Percentiles rank a stretch among this genome's conserved stretches.
Evolutionary conservation across 495 filamentous ascomycete genomes (phyloP).

Genomic region (Tuber indicum): DNA sequence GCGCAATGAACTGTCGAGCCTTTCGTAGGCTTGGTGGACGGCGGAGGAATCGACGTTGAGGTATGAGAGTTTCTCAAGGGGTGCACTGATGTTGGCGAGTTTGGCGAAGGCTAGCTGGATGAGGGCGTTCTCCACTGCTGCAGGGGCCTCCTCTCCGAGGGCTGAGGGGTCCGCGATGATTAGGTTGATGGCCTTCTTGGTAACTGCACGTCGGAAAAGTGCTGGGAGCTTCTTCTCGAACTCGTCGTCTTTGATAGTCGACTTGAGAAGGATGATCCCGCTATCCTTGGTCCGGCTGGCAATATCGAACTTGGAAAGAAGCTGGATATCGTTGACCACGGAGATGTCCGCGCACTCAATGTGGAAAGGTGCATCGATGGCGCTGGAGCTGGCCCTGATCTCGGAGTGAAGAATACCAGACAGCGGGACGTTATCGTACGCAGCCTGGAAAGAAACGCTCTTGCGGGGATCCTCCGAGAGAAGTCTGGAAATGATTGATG

Average conservation of each 20-base stretch:
- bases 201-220: slow-evolving; percentile 59
- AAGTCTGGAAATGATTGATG: slow-evolving; percentile 61
- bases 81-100: slow-evolving; percentile 47
- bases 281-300: slow-evolving; percentile 62
- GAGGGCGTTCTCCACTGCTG: slow-evolving; percentile 56
- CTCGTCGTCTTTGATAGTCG: slow-evolving; percentile 76
- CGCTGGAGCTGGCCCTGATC: slow-evolving; percentile 72
- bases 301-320: slow-evolving; percentile 69
- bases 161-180: slow-evolving; percentile 63
- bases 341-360: slow-evolving; percentile 70
- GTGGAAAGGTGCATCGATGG: slow-evolving; percentile 74
- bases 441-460: slow-evolving; percentile 69
- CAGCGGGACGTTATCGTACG: slow-evolving; percentile 77
- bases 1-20: slow-evolving; percentile 63
- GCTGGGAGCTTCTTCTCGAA: slow-evolving; percentile 78
- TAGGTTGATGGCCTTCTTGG: slow-evolving; percentile 60
- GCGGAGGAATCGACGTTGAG: slow-evolving; percentile 32
- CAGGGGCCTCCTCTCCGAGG: slow-evolving; percentile 45
- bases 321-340: slow-evolving; percentile 68
- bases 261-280: slow-evolving; percentile 66
- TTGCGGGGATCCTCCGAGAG: slow-evolving; percentile 66
- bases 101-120: slow-evolving; percentile 72
- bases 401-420: slow-evolving; percentile 81
- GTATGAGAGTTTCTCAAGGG: slow-evolving; percentile 53
- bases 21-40: slow-evolving; percentile 56